phyloP scores from a whole-genome alignment of 2,329 filamentous ascomycete genomes.

The Curvularia hawaiiensis region DNA sequence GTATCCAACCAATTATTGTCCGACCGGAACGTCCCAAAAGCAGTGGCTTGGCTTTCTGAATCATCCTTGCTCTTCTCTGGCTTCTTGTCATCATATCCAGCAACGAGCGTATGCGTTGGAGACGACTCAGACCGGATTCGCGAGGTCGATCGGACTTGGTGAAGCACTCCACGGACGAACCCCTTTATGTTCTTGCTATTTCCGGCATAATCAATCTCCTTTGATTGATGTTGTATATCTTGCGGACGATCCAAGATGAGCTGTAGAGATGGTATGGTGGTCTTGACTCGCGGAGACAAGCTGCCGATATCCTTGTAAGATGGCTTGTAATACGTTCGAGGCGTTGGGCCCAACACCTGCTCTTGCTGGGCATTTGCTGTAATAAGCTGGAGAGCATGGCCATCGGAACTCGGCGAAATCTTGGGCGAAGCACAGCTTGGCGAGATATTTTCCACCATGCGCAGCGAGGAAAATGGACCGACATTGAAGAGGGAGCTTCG shows the following conservation, averaged over 20 bases:
- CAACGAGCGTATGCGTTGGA: slow-evolving; percentile 15
- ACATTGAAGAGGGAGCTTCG: slow-evolving; percentile 34
- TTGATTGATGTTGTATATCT: slow-evolving; percentile 10
- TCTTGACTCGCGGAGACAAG: slow-evolving; percentile 9
- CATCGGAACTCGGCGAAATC: slow-evolving; percentile 26
- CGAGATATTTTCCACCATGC: slow-evolving; percentile 21
- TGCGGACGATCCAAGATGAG: slow-evolving; percentile 7
- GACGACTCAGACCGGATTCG: slow-evolving; percentile 26
- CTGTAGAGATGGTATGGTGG: slow-evolving; percentile 18
- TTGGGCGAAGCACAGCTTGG: slow-evolving; percentile 18
- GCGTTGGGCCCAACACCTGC: neutral
- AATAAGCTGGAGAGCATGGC: slow-evolving; percentile 23
- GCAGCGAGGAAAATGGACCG: slow-evolving; percentile 25
- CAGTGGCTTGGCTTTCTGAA: slow-evolving; percentile 6
- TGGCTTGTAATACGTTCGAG: slow-evolving; percentile 3
- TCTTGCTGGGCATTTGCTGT: slow-evolving; percentile 23
- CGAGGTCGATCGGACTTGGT: slow-evolving; percentile 30
- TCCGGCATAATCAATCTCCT: slow-evolving; percentile 7
- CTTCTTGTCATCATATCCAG: slow-evolving; percentile 13
- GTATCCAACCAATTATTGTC: neutral
- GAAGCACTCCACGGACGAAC: slow-evolving; percentile 31
- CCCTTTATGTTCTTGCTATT: slow-evolving; percentile 23
- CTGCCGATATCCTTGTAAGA: slow-evolving; percentile 7
- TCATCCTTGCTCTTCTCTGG: slow-evolving; percentile 10
- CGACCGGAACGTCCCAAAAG: neutral